Evolutionary conservation across 208 protist genomes (phyloP).

Genomic region (Leptomonas seymouri): DNA sequence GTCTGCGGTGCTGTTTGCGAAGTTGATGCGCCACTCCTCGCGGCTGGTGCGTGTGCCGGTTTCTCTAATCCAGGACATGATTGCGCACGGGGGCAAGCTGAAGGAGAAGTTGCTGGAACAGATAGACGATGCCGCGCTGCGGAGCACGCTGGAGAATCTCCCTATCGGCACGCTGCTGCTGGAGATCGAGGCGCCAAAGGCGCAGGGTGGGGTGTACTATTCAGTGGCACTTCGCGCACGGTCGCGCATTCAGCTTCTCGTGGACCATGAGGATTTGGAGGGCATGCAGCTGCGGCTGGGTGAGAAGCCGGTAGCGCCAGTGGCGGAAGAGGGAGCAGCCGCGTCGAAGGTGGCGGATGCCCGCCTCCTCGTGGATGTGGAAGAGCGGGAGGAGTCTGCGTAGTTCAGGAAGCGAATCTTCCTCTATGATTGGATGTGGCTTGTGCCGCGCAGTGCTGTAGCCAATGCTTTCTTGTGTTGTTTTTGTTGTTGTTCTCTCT

Average conservation of each 20-base stretch:
- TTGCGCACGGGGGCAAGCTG: conserved; percentile 57
- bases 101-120: conserved; percentile 63
- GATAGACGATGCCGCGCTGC: conserved; percentile 54
- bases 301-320: conserved; percentile 23
- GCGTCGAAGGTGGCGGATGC: no score
- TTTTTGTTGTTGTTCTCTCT: no score
- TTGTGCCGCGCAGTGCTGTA: no score
- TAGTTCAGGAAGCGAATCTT: no score
- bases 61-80: conserved; percentile 53
- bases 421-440: no score
- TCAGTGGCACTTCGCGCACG: conserved; percentile 72
- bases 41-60: conserved; percentile 60
- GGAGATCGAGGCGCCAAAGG: conserved; percentile 41
- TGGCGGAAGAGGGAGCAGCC: not conserved
- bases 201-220: conserved; percentile 53
- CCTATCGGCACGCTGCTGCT: conserved; percentile 67
- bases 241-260: conserved; percentile 67
- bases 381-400: no score
- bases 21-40: conserved; percentile 60
- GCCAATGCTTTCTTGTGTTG: no score
- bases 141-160: conserved; percentile 43
- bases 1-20: conserved; percentile 66
- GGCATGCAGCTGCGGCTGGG: conserved; percentile 79
- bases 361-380: not conserved
- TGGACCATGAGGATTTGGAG: conserved; percentile 84